Percentiles rank a stretch among this genome's conserved stretches.
Evolutionary conservation across 495 filamentous ascomycete species (phyloP).

Genomic region (Podospora anserina): DNA sequence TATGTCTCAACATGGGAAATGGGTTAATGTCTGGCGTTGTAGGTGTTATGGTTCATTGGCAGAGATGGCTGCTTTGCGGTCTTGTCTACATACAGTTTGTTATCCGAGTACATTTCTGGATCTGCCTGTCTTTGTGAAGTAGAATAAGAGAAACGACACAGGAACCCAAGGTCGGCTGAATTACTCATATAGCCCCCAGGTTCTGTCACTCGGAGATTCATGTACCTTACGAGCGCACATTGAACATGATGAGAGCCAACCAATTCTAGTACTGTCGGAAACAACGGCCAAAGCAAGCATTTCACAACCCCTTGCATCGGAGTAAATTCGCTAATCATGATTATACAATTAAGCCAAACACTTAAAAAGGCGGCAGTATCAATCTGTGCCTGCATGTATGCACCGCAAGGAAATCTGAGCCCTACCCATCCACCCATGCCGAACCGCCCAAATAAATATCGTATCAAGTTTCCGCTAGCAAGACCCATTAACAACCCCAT

Average conservation of each 20-base stretch:
- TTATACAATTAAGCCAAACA: conserved; percentile 22
- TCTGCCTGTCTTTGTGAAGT: neutral
- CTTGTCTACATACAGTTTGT: neutral
- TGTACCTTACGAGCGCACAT: no score
- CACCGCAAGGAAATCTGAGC: conserved; percentile 15
- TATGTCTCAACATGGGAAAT: neutral
- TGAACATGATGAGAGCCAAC: no score
- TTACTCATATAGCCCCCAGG: no score
- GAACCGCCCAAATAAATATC: conserved; percentile 16
- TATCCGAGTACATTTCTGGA: neutral
- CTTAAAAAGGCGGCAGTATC: conserved; percentile 13
- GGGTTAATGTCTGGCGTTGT: neutral
- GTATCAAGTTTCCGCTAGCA: conserved; percentile 12
- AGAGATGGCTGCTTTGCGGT: neutral
- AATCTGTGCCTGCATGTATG: conserved; percentile 28
- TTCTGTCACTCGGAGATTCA: no score
- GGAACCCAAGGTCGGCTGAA: no score
- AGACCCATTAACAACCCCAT: neutral
- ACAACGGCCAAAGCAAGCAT: neutral
- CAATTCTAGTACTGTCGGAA: no score
- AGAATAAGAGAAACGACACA: neutral
- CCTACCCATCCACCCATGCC: conserved; percentile 21
- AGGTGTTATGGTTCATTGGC: neutral
- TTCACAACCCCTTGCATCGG: neutral
- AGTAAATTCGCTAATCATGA: conserved; percentile 11